These are phyloP conservation scores for Geotrichum australiense DNA, from an alignment of 1,139 yeast genomes.

Conservation along the genomic window DNA sequence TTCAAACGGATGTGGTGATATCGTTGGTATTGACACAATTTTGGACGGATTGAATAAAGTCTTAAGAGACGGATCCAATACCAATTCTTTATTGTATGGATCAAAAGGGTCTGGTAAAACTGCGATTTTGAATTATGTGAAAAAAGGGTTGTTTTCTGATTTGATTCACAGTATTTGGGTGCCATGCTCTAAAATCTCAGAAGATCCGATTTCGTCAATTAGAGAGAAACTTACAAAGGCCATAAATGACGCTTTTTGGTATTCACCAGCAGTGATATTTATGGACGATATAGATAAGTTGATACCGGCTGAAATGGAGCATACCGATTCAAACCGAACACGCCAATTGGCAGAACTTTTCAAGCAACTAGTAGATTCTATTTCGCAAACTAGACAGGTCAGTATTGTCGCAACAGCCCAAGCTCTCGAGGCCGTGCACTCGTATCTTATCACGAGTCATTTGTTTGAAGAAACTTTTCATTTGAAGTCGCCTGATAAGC, in stretches of 20 bases:
- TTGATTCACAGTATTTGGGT: slow-evolving; percentile 43
- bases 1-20: slow-evolving; percentile 20
- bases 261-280: slow-evolving; percentile 65
- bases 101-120: slow-evolving; percentile 79
- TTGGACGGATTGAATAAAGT: slow-evolving; percentile 41
- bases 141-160: slow-evolving; percentile 35
- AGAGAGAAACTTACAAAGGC: slow-evolving; percentile 45
- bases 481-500: slow-evolving; percentile 64
- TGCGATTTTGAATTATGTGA: slow-evolving; percentile 42
- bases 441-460: slow-evolving; percentile 58
- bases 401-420: slow-evolving; percentile 52
- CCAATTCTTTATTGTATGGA: slow-evolving; percentile 62
- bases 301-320: slow-evolving; percentile 66
- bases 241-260: slow-evolving; percentile 65
- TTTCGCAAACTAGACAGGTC: slow-evolving; percentile 41
- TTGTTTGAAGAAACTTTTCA: slow-evolving; percentile 57
- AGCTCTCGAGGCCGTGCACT: slow-evolving; percentile 61
- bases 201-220: slow-evolving; percentile 50
- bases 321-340: slow-evolving; percentile 54
- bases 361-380: slow-evolving; percentile 36
- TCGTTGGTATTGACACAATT: slow-evolving; percentile 54
- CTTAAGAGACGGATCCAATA: slow-evolving; percentile 40
- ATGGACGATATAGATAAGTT: slow-evolving; percentile 78
- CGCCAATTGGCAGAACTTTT: slow-evolving; percentile 51
- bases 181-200: slow-evolving; percentile 49